Evolutionary conservation across 2,329 filamentous ascomycete species (phyloP).

Genomic region (Daldinia eschscholtzii): DNA sequence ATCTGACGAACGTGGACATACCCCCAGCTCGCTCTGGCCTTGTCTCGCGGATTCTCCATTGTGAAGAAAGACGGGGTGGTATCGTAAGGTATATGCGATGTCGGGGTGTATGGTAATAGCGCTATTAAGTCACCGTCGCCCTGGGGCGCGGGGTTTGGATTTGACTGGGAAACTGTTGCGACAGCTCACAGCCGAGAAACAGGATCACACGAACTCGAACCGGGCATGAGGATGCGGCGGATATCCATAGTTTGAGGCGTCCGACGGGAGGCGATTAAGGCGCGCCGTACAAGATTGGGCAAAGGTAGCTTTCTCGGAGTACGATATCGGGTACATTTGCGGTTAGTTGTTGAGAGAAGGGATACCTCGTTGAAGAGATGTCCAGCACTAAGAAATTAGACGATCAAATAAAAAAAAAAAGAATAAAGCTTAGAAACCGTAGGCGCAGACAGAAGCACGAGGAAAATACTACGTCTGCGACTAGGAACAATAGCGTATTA

Average conservation of each 20-base stretch:
- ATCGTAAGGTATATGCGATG: constrained; percentile 21
- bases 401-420: constrained; percentile 2
- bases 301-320: constrained; percentile 45
- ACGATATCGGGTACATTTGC: constrained; percentile 51
- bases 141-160: constrained; percentile 39
- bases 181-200: constrained; percentile 49
- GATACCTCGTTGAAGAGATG: constrained; percentile 39
- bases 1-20: constrained; percentile 42
- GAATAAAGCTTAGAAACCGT: constrained; percentile 10
- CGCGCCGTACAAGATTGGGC: constrained; percentile 45
- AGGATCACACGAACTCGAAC: constrained; percentile 53
- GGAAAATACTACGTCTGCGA: constrained; percentile 29
- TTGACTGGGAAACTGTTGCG: constrained; percentile 41
- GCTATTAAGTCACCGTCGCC: constrained; percentile 35
- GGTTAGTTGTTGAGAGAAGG: constrained; percentile 36
- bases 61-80: constrained; percentile 20
- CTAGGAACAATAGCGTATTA: constrained; percentile 7
- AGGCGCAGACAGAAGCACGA: constrained; percentile 27
- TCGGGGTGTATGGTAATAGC: constrained; percentile 22
- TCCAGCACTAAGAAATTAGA: constrained; percentile 15
- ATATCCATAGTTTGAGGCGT: constrained; percentile 52
- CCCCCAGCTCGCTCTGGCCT: constrained; percentile 48
- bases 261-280: constrained; percentile 39
- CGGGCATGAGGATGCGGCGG: constrained; percentile 45
- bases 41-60: constrained; percentile 49